phyloP scores from a whole-genome alignment of 352 stramenopile genomes.

The Pythium aquatile region DNA sequence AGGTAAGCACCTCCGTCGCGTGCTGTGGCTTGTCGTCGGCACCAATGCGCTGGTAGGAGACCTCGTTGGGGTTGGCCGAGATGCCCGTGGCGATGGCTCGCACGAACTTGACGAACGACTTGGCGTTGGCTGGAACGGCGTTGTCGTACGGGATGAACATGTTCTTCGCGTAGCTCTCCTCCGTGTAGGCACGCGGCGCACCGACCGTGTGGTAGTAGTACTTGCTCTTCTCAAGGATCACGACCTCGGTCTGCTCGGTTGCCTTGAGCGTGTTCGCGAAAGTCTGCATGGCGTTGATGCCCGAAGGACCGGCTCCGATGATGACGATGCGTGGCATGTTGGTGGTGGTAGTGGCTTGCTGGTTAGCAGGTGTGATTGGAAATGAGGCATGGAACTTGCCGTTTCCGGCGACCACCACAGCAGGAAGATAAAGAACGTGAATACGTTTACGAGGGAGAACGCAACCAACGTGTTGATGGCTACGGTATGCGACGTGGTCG shows the following conservation, averaged over 20 bases:
- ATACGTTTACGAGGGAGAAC: too few relatives aligned
- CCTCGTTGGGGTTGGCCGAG: slow-evolving; percentile 30
- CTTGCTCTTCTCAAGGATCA: slow-evolving; percentile 51
- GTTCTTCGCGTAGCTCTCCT: slow-evolving; percentile 40
- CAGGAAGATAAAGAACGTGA: too few relatives aligned
- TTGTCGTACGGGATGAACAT: slow-evolving; percentile 64
- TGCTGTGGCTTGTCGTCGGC: slow-evolving; percentile 33
- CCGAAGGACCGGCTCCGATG: slow-evolving; percentile 45
- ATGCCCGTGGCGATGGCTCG: slow-evolving; percentile 17
- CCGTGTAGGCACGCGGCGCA: slow-evolving; percentile 45
- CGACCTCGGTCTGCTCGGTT: slow-evolving; percentile 39
- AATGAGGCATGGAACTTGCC: not conserved
- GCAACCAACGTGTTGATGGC: too few relatives aligned
- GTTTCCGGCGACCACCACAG: too few relatives aligned
- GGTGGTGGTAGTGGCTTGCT: not conserved
- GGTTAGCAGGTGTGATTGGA: not conserved
- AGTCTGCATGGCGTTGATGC: slow-evolving; percentile 36
- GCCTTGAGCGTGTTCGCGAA: slow-evolving; percentile 36
- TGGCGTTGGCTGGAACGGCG: slow-evolving; percentile 29
- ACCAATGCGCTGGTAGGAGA: slow-evolving; percentile 35
- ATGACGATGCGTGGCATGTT: slow-evolving; percentile 40
- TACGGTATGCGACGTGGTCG: too few relatives aligned
- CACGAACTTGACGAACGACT: slow-evolving; percentile 9
- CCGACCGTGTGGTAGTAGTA: slow-evolving; percentile 46
- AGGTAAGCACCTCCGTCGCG: slow-evolving; percentile 33